phyloP scores from a whole-genome alignment of 163 green algal species.

The Scenedesmus sp. region DNA sequence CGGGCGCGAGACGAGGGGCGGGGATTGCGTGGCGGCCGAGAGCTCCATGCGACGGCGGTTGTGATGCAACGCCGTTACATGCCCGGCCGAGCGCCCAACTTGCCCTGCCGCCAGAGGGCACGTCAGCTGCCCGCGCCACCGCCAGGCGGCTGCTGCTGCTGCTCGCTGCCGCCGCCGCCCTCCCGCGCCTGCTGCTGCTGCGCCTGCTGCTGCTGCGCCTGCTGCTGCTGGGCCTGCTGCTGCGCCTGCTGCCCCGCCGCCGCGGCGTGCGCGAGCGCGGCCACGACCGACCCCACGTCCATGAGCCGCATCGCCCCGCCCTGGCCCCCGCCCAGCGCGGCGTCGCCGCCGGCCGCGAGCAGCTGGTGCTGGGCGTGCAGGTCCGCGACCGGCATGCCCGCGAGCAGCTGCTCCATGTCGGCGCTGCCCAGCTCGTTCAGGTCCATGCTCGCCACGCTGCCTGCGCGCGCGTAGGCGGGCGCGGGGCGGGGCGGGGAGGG shows the following conservation, averaged over 20 bases:
- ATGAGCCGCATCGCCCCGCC: constrained; percentile 28
- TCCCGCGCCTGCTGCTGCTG: too few species aligned
- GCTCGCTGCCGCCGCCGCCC: too few species aligned
- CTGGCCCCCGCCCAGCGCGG: neutral
- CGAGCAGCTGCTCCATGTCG: constrained; percentile 47
- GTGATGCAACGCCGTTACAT: too few species aligned
- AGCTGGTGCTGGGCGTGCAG: constrained; percentile 34
- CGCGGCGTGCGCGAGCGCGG: constrained; percentile 31
- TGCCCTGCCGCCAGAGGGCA: too few species aligned
- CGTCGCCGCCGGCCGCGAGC: constrained; percentile 12
- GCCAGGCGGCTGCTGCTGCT: too few species aligned
- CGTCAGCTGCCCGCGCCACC: too few species aligned
- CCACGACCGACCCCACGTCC: constrained; percentile 24
- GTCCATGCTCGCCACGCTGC: constrained; percentile 46
- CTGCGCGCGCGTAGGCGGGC: constrained; percentile 14
- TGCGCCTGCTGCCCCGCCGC: neutral
- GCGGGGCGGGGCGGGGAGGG: too few species aligned
- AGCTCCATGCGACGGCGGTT: too few species aligned
- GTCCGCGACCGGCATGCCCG: constrained; percentile 16
- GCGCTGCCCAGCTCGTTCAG: constrained; percentile 12
- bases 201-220: neutral
- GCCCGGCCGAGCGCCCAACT: too few species aligned
- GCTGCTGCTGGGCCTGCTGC: neutral
- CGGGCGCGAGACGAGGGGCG: too few species aligned
- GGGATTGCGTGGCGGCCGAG: too few species aligned